Percentiles rank a stretch among this genome's conserved stretches.
Conservation (phyloP, 768 basidiomycete species). For the Kockovaella imperatae region DNA sequence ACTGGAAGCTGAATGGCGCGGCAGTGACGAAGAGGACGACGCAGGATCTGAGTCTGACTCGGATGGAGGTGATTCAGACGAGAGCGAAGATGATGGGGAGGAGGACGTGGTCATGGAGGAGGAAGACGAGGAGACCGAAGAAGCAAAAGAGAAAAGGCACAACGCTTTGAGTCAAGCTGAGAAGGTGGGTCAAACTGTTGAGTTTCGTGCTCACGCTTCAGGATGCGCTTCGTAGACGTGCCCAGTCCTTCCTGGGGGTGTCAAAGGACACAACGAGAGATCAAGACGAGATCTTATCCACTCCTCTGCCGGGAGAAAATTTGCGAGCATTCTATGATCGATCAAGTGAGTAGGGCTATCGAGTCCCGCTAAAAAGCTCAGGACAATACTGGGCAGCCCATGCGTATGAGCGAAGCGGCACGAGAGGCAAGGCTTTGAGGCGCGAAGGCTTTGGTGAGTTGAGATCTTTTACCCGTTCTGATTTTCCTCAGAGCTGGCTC, state of each 20-base stretch:
- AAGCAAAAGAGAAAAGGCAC: slow-evolving; percentile 9
- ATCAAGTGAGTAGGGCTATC: slow-evolving; percentile 64
- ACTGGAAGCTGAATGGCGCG: slow-evolving; percentile 48
- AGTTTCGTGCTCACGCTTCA: neutral
- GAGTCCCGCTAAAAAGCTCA: too few relatives aligned
- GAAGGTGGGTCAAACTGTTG: slow-evolving; percentile 11
- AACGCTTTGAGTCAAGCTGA: slow-evolving; percentile 11
- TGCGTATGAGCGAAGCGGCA: slow-evolving; percentile 56
- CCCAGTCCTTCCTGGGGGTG: slow-evolving; percentile 58
- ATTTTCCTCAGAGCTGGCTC: slow-evolving; percentile 5
- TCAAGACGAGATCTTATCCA: slow-evolving; percentile 64
- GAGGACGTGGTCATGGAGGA: slow-evolving; percentile 24
- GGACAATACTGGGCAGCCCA: slow-evolving; percentile 76
- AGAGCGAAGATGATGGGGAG: slow-evolving; percentile 33
- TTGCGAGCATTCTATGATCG: slow-evolving; percentile 75
- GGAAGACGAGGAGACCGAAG: slow-evolving; percentile 25
- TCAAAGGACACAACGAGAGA: slow-evolving; percentile 52
- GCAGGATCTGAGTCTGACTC: slow-evolving; percentile 44
- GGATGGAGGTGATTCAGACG: slow-evolving; percentile 38
- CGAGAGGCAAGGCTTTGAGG: slow-evolving; percentile 68
- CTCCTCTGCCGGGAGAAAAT: slow-evolving; percentile 76
- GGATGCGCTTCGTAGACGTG: slow-evolving; percentile 49
- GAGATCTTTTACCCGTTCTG: neutral
- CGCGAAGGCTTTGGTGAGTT: slow-evolving; percentile 60
- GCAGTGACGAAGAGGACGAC: slow-evolving; percentile 52